phyloP scores from a whole-genome alignment of 148 eudicot genomes.

The Nepenthes gracilis region DNA sequence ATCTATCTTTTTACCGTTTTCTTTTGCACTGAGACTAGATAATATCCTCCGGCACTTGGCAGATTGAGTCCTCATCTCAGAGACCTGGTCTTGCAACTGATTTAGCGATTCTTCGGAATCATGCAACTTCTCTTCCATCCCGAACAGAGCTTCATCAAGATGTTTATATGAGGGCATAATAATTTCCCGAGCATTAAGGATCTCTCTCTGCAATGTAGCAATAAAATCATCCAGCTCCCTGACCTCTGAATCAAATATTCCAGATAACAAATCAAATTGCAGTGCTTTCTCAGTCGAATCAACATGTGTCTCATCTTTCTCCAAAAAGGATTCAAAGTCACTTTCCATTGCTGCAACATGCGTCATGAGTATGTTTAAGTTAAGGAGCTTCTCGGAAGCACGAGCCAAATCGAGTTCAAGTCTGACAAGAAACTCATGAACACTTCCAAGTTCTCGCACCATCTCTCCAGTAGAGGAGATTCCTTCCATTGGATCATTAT shows the following conservation, averaged over 20 bases:
- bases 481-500: constrained; percentile 22
- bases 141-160: constrained; percentile 24
- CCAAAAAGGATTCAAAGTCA: constrained; percentile 66
- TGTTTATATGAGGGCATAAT: constrained; percentile 31
- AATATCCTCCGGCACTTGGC: constrained; percentile 50
- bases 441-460: constrained; percentile 25
- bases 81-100: constrained; percentile 60
- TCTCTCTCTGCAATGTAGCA: constrained; percentile 37
- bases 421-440: constrained; percentile 34
- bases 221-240: constrained; percentile 38
- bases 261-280: constrained; percentile 68
- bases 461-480: constrained; percentile 29
- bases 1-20: constrained; percentile 27
- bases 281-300: constrained; percentile 41
- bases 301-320: constrained; percentile 20
- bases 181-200: constrained; percentile 23
- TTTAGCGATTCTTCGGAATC: constrained; percentile 56
- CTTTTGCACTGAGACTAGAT: constrained; percentile 25
- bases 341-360: constrained; percentile 71
- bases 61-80: constrained; percentile 59
- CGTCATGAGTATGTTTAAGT: constrained; percentile 66
- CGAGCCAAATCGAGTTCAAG: constrained; percentile 61
- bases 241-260: constrained; percentile 64
- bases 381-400: constrained; percentile 68
- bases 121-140: constrained; percentile 42